Conservation (phyloP, 352 stramenopile species). For the Phytopythium oedochilum region DNA sequence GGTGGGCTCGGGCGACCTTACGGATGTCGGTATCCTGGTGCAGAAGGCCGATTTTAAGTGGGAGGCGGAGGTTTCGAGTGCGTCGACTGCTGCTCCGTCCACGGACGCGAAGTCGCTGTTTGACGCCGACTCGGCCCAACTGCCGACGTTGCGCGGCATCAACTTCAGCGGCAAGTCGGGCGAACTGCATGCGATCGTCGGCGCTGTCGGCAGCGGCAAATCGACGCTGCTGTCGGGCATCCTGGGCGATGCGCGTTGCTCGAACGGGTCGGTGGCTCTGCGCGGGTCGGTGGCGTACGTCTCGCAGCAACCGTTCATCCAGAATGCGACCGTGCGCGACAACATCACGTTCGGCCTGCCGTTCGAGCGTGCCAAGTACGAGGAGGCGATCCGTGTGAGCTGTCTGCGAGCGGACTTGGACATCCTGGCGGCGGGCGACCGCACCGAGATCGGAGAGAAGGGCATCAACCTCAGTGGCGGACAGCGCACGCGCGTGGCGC, state of each 20-base stretch:
- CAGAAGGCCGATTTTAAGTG: slow-evolving; percentile 64
- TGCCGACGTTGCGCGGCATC: slow-evolving; percentile 42
- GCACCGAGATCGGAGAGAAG: slow-evolving; percentile 97
- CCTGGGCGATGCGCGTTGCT: slow-evolving; percentile 52
- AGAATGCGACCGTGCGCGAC: slow-evolving; percentile 94
- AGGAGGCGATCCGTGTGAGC: slow-evolving; percentile 58
- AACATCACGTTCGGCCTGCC: slow-evolving; percentile 96
- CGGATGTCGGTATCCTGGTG: slow-evolving; percentile 44
- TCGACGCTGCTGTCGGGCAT: slow-evolving; percentile 68
- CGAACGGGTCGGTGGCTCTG: slow-evolving; percentile 44
- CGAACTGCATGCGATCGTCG: slow-evolving; percentile 54
- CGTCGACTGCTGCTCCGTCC: slow-evolving; percentile 25
- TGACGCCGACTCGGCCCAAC: slow-evolving; percentile 7
- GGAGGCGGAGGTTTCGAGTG: slow-evolving; percentile 24
- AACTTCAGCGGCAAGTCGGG: slow-evolving; percentile 71
- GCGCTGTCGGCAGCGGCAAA: slow-evolving; percentile 58
- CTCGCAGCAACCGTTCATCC: slow-evolving; percentile 95
- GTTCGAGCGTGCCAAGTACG: slow-evolving; percentile 59
- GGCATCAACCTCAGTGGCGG: slow-evolving; percentile 97
- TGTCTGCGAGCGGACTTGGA: slow-evolving; percentile 83
- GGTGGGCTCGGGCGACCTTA: slow-evolving; percentile 76
- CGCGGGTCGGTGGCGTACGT: slow-evolving; percentile 93
- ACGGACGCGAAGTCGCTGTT: slow-evolving; percentile 27
- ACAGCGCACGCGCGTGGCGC: slow-evolving; percentile 90
- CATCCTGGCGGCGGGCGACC: slow-evolving; percentile 90